These are phyloP conservation scores for Picea sitchensis DNA, from an alignment of 75 land plant species.

Conservation along the genomic window DNA sequence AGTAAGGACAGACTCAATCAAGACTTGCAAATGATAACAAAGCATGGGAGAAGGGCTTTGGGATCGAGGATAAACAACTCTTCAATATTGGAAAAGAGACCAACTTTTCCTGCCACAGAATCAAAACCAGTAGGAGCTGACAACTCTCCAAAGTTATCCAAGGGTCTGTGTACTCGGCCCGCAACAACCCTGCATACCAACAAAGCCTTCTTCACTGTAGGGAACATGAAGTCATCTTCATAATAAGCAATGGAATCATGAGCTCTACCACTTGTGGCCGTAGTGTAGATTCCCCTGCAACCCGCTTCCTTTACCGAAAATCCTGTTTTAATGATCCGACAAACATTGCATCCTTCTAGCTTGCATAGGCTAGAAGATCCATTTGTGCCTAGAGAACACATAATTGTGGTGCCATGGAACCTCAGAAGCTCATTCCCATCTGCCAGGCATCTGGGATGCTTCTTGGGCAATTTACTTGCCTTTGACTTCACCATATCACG, in stretches of 20 bases:
- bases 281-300: constrained; percentile 67
- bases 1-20: constrained; percentile 23
- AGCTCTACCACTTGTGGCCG: constrained; percentile 81
- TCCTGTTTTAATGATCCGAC: constrained; percentile 67
- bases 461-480: constrained; percentile 78
- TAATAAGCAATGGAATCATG: constrained; percentile 46
- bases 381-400: constrained; percentile 60
- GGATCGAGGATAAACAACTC: constrained; percentile 73
- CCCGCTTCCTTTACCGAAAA: constrained; percentile 49
- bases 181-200: constrained; percentile 89
- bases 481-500: constrained; percentile 68
- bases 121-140: constrained; percentile 64
- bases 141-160: constrained; percentile 59
- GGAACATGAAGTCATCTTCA: constrained; percentile 18
- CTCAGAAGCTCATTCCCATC: constrained; percentile 89
- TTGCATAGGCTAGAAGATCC: constrained; percentile 64
- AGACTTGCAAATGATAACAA: constrained; percentile 83
- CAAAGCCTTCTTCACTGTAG: constrained; percentile 53
- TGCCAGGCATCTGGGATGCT: constrained; percentile 82
- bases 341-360: constrained; percentile 58
- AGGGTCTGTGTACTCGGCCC: constrained; percentile 77
- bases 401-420: constrained; percentile 68
- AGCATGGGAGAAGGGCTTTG: constrained; percentile 84
- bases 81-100: constrained; percentile 64
- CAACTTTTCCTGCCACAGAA: constrained; percentile 79